Base-by-base conservation (phyloP, 208 protist species). In the Sergeia podlipaevii region DNA sequence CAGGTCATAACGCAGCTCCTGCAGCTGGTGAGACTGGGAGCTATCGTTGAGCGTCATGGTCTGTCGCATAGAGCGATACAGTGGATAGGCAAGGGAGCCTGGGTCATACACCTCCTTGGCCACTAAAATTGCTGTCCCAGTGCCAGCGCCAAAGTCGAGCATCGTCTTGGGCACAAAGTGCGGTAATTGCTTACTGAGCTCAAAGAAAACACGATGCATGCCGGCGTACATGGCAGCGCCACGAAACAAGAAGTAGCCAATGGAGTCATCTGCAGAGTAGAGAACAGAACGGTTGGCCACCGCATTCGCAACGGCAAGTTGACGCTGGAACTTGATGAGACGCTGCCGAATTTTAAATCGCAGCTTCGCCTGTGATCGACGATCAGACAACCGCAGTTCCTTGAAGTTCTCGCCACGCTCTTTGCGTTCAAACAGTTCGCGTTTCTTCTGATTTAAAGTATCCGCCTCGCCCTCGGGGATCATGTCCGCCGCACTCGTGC, bases 21-120 rank as follows among this genome's bases (percentile, higher is more conserved):
- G 46, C 28, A 87, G 69, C 36, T 83, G 75, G 29, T 85, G 75
- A 21, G 32, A 37, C 44, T 73, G 49, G 6, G 80, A 53, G 36
- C 74, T 77, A 45, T 70, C 68, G 57, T 94, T 94, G 34, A 68
- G 39, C 4, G 74, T 80, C 77, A 90, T 89, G 8, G 87, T 91
- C 65, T 91, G 87, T 4, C 87, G 79, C 45, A 91, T 33, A 10
- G 81, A 89, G 11, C 81, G 80, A 55, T 90, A 90, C 29, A 93
- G 73, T n/a, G 85, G 85, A 70, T 89, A 91, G 48, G 78, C 78
- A n/a, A 94, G 66, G 10, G 77, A 49, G 23, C 74, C 77, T 1
- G 87, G 87, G 70, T 94, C 87, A 66, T 89, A 94, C 53, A 91
- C 83, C 66, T 94, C 82, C 71, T 94, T 94, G 32, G 83, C 80